Evolutionary conservation across 345 rosid genomes (phyloP).

Genomic region (Heritiera fomes): DNA sequence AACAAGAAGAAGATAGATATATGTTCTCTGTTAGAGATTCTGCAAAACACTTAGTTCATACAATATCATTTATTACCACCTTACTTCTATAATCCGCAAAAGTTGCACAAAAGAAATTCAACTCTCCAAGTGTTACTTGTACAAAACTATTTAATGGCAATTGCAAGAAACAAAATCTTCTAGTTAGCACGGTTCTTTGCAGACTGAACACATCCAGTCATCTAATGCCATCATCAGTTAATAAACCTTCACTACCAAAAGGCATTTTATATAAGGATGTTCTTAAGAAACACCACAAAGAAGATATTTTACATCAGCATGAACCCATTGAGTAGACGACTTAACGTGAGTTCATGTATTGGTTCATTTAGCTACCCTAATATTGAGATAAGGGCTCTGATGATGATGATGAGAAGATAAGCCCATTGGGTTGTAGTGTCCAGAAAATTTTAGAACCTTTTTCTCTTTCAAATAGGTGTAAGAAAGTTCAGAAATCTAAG

Average conservation of each 20-base stretch:
- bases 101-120: not conserved
- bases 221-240: not conserved
- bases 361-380: no score
- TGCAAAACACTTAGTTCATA: not conserved
- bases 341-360: no score
- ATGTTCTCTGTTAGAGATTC: not conserved
- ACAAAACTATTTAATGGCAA: not conserved
- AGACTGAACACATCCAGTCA: constrained; percentile 2
- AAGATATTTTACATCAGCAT: not conserved
- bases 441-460: not conserved
- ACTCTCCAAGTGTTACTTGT: not conserved
- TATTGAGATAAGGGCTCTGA: no score
- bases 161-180: not conserved
- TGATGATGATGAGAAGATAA: not conserved
- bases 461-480: not conserved
- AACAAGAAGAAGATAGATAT: not conserved
- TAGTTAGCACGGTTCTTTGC: not conserved
- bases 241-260: not conserved
- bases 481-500: constrained; percentile 10
- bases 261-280: not conserved
- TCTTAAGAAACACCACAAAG: not conserved
- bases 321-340: not conserved
- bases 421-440: not conserved
- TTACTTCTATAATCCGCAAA: not conserved
- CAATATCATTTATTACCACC: not conserved